These are phyloP conservation scores for Eucalyptus sp. DNA, from an alignment of 345 rosid genomes.

Conservation along the genomic window DNA sequence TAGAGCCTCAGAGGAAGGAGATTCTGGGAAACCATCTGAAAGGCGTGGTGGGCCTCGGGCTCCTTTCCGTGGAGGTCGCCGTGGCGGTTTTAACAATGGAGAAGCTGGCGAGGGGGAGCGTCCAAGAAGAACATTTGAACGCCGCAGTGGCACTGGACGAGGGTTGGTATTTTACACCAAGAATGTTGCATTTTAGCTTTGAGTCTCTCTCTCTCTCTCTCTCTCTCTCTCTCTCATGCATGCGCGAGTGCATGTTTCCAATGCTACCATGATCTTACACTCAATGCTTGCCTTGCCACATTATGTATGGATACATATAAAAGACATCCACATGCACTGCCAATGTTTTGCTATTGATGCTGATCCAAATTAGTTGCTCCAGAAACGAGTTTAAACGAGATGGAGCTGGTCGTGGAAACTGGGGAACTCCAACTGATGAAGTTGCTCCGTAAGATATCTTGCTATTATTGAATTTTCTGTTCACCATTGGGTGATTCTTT, in stretches of 20 bases:
- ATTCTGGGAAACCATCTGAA: conserved; percentile 38
- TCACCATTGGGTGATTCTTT: not conserved
- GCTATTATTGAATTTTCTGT: not conserved
- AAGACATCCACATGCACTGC: not conserved
- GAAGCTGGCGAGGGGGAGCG: conserved; percentile 67
- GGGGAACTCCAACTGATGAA: conserved; percentile 87
- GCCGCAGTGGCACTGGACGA: conserved; percentile 90
- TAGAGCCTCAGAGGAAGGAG: conserved; percentile 61
- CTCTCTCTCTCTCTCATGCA: not conserved
- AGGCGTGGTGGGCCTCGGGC: conserved; percentile 58
- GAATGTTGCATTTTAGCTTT: not conserved
- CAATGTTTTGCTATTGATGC: not conserved
- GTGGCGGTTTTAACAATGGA: conserved; percentile 53
- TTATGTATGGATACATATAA: not conserved
- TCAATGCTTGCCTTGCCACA: not conserved
- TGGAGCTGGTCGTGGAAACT: conserved; percentile 89
- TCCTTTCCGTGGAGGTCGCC: conserved; percentile 66
- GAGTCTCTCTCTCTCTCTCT: not conserved
- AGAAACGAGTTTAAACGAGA: conserved; percentile 82
- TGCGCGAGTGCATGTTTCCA: not conserved
- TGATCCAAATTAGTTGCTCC: not conserved
- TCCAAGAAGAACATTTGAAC: conserved; percentile 54
- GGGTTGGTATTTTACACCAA: conserved; percentile 42
- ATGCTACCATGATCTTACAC: not conserved
- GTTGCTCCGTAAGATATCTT: conserved; percentile 42